Conservation (phyloP, 2,329 filamentous ascomycete genomes). For the Colletotrichum lentis region DNA sequence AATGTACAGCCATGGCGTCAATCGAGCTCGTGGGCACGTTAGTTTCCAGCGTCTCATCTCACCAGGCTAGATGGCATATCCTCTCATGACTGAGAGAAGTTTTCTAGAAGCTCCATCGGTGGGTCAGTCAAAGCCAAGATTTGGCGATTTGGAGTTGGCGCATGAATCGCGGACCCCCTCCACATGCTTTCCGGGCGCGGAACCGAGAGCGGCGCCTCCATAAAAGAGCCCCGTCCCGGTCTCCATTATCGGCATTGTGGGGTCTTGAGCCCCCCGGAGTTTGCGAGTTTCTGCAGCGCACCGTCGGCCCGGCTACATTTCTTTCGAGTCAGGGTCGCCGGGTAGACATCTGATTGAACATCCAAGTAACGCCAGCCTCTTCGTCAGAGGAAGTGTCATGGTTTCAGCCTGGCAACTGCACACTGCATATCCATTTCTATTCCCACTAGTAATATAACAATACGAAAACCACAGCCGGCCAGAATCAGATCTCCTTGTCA, state of each 20-base stretch:
- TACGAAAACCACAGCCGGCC: too few species aligned
- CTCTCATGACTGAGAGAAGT: background rate
- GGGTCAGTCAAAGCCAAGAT: constrained; percentile 17
- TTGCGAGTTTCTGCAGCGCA: background rate
- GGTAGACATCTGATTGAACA: background rate
- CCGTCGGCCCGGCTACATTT: background rate
- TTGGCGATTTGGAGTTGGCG: constrained; percentile 22
- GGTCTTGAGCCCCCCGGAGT: background rate
- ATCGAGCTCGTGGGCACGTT: background rate
- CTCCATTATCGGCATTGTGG: background rate
- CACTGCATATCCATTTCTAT: background rate
- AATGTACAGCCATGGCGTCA: constrained; percentile 5
- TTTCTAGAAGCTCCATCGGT: constrained; percentile 17
- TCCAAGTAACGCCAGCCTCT: background rate
- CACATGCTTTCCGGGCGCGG: constrained; percentile 21
- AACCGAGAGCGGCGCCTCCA: background rate
- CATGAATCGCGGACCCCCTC: constrained; percentile 18
- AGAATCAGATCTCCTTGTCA: too few species aligned
- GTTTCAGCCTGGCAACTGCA: background rate
- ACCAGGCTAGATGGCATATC: background rate
- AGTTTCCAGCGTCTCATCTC: background rate
- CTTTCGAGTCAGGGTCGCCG: background rate
- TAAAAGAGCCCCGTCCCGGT: background rate
- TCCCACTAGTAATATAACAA: too few species aligned
- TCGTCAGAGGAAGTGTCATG: too few species aligned